A percentile compares a stretch with the other conserved stretches of the same genome.
phyloP scores from a whole-genome alignment of 495 filamentous ascomycete genomes.

The Xylaria telfairii region DNA sequence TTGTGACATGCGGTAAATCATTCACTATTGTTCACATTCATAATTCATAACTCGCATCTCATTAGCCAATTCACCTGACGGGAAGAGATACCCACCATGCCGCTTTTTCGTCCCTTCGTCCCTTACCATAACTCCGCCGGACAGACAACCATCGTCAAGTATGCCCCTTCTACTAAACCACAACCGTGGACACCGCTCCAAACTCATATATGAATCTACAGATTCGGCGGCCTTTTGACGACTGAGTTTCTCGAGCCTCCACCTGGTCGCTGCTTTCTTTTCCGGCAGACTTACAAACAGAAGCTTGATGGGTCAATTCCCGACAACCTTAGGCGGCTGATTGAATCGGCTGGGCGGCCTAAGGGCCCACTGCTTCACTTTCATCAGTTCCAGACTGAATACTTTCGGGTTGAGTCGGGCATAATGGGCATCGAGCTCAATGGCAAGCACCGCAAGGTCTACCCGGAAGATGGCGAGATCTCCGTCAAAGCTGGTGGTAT shows the following conservation, averaged over 20 bases:
- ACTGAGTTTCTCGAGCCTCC: constrained; percentile 27
- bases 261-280: constrained; percentile 8
- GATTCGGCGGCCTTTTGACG: constrained; percentile 21
- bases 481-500: constrained; percentile 31
- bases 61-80: too few relatives aligned
- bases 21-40: too few relatives aligned
- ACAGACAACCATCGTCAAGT: constrained; percentile 16
- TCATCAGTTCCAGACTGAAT: constrained; percentile 44
- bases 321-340: constrained; percentile 2
- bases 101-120: constrained; percentile 25
- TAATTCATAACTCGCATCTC: too few relatives aligned
- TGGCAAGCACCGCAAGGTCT: constrained; percentile 28
- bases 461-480: constrained; percentile 37
- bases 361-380: constrained; percentile 43
- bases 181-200: neutral
- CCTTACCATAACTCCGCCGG: constrained; percentile 21
- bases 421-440: constrained; percentile 30
- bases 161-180: neutral
- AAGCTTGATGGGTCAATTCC: neutral
- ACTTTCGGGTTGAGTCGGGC: constrained; percentile 36
- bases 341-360: neutral
- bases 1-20: too few relatives aligned
- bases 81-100: too few relatives aligned
- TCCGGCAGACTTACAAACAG: constrained; percentile 17
- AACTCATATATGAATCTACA: neutral